Evolutionary conservation across 129 eudicot genomes (phyloP).

Genomic region (Arctium minus): DNA sequence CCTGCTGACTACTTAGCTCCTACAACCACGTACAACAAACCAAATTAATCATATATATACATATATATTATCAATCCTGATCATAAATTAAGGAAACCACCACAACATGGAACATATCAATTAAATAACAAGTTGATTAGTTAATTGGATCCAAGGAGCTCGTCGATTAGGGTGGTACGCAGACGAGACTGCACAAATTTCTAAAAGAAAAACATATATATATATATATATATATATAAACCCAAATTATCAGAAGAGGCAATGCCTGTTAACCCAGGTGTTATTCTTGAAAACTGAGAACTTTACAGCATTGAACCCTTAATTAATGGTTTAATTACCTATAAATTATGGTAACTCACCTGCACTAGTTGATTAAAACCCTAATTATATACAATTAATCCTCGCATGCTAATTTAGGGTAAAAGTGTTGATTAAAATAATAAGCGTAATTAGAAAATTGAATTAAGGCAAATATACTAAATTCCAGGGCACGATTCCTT

Average conservation of each 20-base stretch:
- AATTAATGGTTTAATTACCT: no score
- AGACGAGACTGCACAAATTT: no score
- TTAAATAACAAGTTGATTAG: no score
- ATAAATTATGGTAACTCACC: neutral
- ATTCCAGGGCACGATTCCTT: neutral
- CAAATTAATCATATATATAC: neutral
- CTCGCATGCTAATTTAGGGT: neutral
- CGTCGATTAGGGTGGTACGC: no score
- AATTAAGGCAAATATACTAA: conserved; percentile 16
- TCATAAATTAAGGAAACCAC: neutral
- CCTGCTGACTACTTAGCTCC: conserved; percentile 97
- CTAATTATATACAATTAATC: neutral
- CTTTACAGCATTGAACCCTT: no score
- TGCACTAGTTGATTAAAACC: neutral
- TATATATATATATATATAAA: no score
- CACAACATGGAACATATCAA: neutral
- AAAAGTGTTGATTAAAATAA: neutral
- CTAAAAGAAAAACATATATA: no score
- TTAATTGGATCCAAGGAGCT: no score
- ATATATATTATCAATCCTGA: neutral
- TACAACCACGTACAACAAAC: conserved; percentile 17
- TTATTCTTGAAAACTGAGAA: no score
- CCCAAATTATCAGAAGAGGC: neutral
- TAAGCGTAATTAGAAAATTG: neutral
- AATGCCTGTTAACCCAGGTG: neutral